Conservation (phyloP, 1,139 yeast species). For the Geotrichum carabidarum region DNA sequence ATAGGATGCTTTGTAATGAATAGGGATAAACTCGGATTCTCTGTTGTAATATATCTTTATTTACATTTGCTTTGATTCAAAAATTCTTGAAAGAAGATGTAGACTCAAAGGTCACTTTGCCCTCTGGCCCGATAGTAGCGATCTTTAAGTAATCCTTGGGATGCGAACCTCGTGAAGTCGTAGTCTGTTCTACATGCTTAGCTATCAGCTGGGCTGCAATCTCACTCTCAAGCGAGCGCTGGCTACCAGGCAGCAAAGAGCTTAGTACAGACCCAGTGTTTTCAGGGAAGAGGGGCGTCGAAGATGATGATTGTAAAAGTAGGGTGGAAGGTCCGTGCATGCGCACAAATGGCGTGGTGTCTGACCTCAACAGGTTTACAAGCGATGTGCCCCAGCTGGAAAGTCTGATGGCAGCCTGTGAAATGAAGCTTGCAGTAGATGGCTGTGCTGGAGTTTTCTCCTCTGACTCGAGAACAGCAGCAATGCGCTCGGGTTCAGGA, state of each 20-base stretch:
- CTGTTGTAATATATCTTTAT: no score
- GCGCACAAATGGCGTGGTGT: conserved; percentile 19
- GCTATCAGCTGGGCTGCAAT: conserved; percentile 22
- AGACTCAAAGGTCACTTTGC: conserved; percentile 27
- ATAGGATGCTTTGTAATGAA: no score
- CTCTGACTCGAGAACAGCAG: background rate
- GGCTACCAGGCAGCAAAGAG: background rate
- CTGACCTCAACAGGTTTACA: conserved; percentile 20
- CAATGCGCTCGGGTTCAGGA: conserved; percentile 4
- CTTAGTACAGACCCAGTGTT: no score
- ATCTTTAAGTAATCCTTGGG: conserved; percentile 30
- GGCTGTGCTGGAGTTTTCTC: background rate
- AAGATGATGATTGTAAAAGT: conserved; percentile 19
- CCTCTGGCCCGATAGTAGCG: conserved; percentile 26
- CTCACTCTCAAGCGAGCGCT: conserved; percentile 19
- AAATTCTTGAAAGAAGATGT: conserved; percentile 22
- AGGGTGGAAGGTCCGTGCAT: conserved; percentile 23
- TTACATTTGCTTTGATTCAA: background rate
- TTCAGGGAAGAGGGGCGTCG: background rate
- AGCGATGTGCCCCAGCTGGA: background rate
- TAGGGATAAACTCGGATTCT: no score
- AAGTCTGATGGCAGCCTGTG: background rate
- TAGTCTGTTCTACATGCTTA: conserved; percentile 4
- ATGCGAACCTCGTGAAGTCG: conserved; percentile 19
- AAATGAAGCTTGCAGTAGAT: background rate